phyloP scores from a whole-genome alignment of 768 basidiomycete genomes.

The Rhodotorula toruloides region DNA sequence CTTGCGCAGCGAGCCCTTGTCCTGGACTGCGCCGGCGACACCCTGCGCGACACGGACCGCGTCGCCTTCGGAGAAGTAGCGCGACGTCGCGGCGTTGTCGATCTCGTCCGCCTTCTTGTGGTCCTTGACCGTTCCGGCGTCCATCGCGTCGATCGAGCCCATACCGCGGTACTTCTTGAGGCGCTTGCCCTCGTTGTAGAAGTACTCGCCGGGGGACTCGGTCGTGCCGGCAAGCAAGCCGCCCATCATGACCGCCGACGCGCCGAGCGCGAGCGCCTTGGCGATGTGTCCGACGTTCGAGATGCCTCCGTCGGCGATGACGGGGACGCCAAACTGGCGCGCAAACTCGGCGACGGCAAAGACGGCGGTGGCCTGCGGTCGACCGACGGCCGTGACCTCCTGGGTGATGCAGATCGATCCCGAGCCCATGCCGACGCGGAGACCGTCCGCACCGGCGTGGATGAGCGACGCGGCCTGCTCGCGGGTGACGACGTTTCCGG shows the following conservation, averaged over 20 bases:
- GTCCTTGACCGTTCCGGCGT: slow-evolving; percentile 62
- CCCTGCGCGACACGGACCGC: slow-evolving; percentile 94
- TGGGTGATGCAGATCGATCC: slow-evolving; percentile 99
- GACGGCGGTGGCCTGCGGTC: slow-evolving; percentile 98
- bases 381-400: slow-evolving; percentile 97
- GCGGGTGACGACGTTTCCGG: slow-evolving; percentile 95
- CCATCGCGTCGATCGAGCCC: slow-evolving; percentile 72
- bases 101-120: slow-evolving; percentile 41
- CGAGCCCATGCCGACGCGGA: slow-evolving; percentile 94
- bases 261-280: slow-evolving; percentile 89
- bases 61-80: slow-evolving; percentile 91
- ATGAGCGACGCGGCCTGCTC: slow-evolving; percentile 94
- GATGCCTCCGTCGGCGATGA: slow-evolving; percentile 94
- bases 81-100: slow-evolving; percentile 82
- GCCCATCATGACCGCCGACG: slow-evolving; percentile 98
- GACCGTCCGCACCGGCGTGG: slow-evolving; percentile 87
- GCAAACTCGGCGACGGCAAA: slow-evolving; percentile 92
- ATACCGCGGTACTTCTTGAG: slow-evolving; percentile 99
- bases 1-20: slow-evolving; percentile 89
- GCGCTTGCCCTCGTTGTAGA: slow-evolving; percentile 97
- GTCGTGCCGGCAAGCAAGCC: slow-evolving; percentile 89
- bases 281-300: slow-evolving; percentile 95
- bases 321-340: slow-evolving; percentile 85
- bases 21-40: slow-evolving; percentile 92
- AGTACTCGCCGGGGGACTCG: slow-evolving; percentile 97